Base-by-base conservation (phyloP, 805 yeast species). In the Metschnikowia amazonensis region DNA sequence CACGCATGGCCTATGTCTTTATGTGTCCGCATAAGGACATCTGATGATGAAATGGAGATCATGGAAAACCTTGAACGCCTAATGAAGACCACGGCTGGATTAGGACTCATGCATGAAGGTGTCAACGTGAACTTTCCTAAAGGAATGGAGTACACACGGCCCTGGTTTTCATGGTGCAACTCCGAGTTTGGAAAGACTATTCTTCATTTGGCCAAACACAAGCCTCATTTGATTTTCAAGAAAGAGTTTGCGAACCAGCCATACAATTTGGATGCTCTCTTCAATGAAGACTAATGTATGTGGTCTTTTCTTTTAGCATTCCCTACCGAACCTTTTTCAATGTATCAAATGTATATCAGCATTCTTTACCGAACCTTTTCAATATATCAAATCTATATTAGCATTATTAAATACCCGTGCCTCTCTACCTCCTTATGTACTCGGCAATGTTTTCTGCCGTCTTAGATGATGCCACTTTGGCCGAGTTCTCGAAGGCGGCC, bases 151-250 rank as follows among this genome's bases (percentile, higher is more conserved):
- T 89, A 64, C 60, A 86, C 96, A 0, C 69, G 97, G 48, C 79
- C 94, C 2, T 89, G 97, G 97, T 89, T 89, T 69, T 84, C 95
- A 4, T 89, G 97, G 97, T 86, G 95, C 55, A 89, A 89, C 60
- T 81, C 95, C 1, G 96, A 89, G 64, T 87, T 89, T 66, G 96
- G 89, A 17, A 86, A 86, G 63, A 84, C 95, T 0, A 82, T 89
- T n/a, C 62, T 89, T 37, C 84, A 87, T 56, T 66, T 89, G 49
- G 89, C 92, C 2, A 66, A 74, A 47, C 68, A 85, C 42, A 86
- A 84, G 59, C 95, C 95, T 0, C 77, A 84, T 57, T 65, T 87
- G 52, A 76, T 88, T 11, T 83, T 86, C 57, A 76, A 75, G 36
- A 63, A 69, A 2, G 72, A 72, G 40, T 67, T 53, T 43, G 49